A percentile compares a stretch with the other conserved stretches of the same genome.
These are phyloP conservation scores for Arachis monticola DNA, from an alignment of 331 rosid species.

Conservation along the genomic window DNA sequence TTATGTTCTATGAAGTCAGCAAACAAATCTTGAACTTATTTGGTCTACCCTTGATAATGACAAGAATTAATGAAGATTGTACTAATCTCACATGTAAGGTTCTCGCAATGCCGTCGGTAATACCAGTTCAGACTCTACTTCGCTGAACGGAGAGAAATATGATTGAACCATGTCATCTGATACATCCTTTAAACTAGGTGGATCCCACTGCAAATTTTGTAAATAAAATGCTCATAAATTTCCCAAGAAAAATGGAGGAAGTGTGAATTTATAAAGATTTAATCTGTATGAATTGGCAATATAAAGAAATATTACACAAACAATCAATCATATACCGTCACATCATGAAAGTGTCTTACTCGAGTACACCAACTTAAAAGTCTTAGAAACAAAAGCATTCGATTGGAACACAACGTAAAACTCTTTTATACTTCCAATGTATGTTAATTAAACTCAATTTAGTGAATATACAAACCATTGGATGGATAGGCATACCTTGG, in stretches of 20 bases:
- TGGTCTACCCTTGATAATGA: slow-evolving; percentile 30
- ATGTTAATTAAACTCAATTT: background rate
- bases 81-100: slow-evolving; percentile 66
- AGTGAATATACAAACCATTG: background rate
- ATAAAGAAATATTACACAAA: no score
- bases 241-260: background rate
- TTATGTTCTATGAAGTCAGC: slow-evolving; percentile 1
- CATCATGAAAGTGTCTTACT: no score
- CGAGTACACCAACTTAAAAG: no score
- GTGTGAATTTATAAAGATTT: no score
- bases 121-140: slow-evolving; percentile 67
- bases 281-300: background rate
- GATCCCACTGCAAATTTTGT: slow-evolving; percentile 82
- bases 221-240: slow-evolving; percentile 19
- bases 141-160: slow-evolving; percentile 64
- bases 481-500: slow-evolving; percentile 63
- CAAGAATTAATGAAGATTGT: slow-evolving; percentile 18
- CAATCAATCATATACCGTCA: background rate
- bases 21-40: slow-evolving; percentile 30
- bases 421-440: no score
- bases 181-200: slow-evolving; percentile 70
- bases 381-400: no score
- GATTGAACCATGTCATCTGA: slow-evolving; percentile 81
- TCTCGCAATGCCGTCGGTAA: slow-evolving; percentile 79
- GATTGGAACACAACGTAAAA: no score